Percentiles rank a stretch among this genome's conserved stretches.
These are phyloP conservation scores for Albizia julibrissin DNA, from an alignment of 306 rosid species.

Conservation along the genomic window DNA sequence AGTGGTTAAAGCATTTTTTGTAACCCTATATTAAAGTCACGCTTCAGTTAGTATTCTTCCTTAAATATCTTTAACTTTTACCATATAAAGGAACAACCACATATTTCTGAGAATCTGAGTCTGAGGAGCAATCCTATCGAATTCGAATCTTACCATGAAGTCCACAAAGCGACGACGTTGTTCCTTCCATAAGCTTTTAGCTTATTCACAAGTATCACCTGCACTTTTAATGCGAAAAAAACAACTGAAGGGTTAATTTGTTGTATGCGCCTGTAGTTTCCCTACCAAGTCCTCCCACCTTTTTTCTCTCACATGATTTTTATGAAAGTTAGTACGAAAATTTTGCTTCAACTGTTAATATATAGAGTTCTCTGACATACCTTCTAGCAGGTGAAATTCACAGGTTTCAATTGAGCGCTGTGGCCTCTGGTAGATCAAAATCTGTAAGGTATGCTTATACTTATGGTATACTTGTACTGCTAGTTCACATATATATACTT, in stretches of 20 bases:
- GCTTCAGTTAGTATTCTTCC: slow-evolving; percentile 7
- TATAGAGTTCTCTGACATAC: slow-evolving; percentile 26
- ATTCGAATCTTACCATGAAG: slow-evolving; percentile 16
- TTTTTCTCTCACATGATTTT: slow-evolving; percentile 50
- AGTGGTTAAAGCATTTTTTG: not conserved
- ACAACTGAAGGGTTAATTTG: not conserved
- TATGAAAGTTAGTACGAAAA: slow-evolving; percentile 27
- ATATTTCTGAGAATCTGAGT: slow-evolving; percentile 15
- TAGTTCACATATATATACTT: not conserved
- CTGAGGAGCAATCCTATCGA: not conserved
- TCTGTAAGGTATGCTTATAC: slow-evolving; percentile 46
- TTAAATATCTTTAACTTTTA: slow-evolving; percentile 7
- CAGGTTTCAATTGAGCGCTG: slow-evolving; percentile 28
- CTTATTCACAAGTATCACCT: slow-evolving; percentile 46
- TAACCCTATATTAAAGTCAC: slow-evolving; percentile 24
- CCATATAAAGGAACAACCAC: slow-evolving; percentile 23
- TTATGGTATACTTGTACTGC: not conserved
- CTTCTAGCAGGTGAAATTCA: slow-evolving; percentile 27
- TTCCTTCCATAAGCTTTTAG: slow-evolving; percentile 13
- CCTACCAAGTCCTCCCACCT: slow-evolving; percentile 22
- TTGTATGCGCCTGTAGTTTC: slow-evolving; percentile 1
- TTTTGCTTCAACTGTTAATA: slow-evolving; percentile 12
- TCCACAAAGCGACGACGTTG: slow-evolving; percentile 29
- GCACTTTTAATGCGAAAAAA: slow-evolving; percentile 12
- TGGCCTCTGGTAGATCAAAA: slow-evolving; percentile 48